A percentile compares a stretch with the other conserved stretches of the same genome.
Conservation (phyloP, 257 asterid species). For the Leonotis leonurus region DNA sequence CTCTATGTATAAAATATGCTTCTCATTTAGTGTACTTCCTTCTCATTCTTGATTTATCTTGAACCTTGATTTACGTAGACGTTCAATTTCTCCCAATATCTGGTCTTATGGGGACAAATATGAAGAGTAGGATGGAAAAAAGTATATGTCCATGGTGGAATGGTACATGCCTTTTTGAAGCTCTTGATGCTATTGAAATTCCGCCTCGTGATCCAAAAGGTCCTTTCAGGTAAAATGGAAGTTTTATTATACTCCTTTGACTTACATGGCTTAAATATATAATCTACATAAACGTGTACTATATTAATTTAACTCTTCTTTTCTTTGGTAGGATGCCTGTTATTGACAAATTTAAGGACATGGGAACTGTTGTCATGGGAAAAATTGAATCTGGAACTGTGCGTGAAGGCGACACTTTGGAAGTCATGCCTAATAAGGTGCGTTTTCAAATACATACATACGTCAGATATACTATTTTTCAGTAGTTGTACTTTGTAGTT, state of each 20-base stretch:
- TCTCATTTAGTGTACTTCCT: too few species aligned
- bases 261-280: neutral
- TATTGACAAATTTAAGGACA: constrained; percentile 82
- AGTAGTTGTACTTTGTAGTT: neutral
- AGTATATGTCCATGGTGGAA: constrained; percentile 75
- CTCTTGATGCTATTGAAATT: constrained; percentile 73
- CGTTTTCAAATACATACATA: neutral
- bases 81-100: constrained; percentile 92
- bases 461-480: neutral
- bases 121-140: constrained; percentile 58
- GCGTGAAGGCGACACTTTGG: constrained; percentile 69
- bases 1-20: too few species aligned
- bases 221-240: constrained; percentile 61
- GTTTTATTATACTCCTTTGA: neutral
- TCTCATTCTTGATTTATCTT: too few species aligned
- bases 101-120: constrained; percentile 74
- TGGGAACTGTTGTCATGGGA: constrained; percentile 99
- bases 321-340: constrained; percentile 63
- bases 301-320: neutral
- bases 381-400: constrained; percentile 90
- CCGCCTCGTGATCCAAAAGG: constrained; percentile 84
- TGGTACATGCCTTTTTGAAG: constrained; percentile 91
- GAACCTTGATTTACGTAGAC: too few species aligned
- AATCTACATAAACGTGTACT: neutral
- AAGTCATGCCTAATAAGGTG: constrained; percentile 97